phyloP scores from a whole-genome alignment of 2,329 filamentous ascomycete genomes.

The Aspergillus texensis region DNA sequence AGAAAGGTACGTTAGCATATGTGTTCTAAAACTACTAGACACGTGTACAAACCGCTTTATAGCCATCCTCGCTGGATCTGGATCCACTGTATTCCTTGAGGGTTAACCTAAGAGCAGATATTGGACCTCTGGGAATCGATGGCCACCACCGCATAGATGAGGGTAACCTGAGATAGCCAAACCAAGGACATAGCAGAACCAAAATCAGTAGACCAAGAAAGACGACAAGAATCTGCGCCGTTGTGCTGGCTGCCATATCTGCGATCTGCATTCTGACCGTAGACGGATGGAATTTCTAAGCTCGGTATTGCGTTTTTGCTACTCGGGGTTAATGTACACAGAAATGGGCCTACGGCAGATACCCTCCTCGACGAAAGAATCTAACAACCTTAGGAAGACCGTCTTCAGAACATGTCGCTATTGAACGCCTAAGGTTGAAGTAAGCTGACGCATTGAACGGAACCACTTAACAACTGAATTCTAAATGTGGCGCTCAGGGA shows the following conservation, averaged over 20 bases:
- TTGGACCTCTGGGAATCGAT: neutral
- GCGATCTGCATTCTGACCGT: neutral
- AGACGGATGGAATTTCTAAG: too few relatives aligned
- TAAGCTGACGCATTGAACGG: neutral
- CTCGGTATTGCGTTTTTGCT: too few relatives aligned
- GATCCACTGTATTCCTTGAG: neutral
- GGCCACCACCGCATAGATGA: neutral
- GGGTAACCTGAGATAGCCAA: neutral
- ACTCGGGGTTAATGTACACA: too few relatives aligned
- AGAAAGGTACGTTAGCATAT: too few relatives aligned
- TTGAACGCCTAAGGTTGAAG: neutral
- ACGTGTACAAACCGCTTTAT: neutral
- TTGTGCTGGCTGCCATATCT: neutral
- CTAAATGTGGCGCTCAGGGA: neutral
- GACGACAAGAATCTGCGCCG: neutral
- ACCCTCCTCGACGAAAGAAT: neutral
- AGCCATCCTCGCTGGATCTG: neutral
- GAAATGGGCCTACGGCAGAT: neutral
- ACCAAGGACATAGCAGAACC: neutral
- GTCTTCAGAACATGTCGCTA: too few relatives aligned
- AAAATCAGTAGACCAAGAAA: neutral
- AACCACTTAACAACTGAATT: neutral
- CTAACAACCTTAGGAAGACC: too few relatives aligned
- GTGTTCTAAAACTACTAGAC: too few relatives aligned
- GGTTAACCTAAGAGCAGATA: neutral